Base-by-base conservation (phyloP, 2,329 filamentous ascomycete species). In the Golovinomyces cichoracearum region DNA sequence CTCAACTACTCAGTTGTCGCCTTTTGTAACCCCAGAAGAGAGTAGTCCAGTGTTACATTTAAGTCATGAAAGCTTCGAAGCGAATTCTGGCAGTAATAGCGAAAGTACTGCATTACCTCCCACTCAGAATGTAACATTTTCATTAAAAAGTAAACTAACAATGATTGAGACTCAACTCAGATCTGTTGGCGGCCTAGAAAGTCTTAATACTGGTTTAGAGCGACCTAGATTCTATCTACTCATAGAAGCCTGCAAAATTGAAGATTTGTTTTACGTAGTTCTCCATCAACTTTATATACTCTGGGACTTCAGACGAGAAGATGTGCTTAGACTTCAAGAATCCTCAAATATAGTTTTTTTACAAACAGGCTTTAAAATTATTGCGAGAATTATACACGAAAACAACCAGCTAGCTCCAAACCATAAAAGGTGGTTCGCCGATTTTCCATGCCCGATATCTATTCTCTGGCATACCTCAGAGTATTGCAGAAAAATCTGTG, bases 251-350 rank as follows among this genome's bases (percentile, higher is more conserved):
- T 78, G 74, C 53, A 40, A 52, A 1, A 55, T 58, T 0, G 60
- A 67, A 4, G 81, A 86, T 58, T 52, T 65, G 44, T 73, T 80
- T 57, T 85, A 78, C 57, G 55, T 84, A 46, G 65, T 69, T 5
- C 58, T 81, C 12, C 78, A 82, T 57, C 78, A 82, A 57, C 51
- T 79, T 1, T 77, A 74, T 58, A 80, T 76, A 57, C 57, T 70
- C 19, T 73, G 71, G 68, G 68, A 60, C 50, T 27, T 51, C 13
- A 47, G 54, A 33, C 53, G 45, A 27, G 33, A 49, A 15, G 51
- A 55, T 29, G 40, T 61, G 19, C 33, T 67, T 15, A 55, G 47
- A 12, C 51, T 66, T 2, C 56, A 68, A 12, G 60, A 62, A 1
- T 57, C 65, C 42, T 54, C 55, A 22, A 38, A 51, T 17, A 9